Evolutionary conservation across 2,329 filamentous ascomycete genomes (phyloP).

Genomic region (Thelonectria olida): DNA sequence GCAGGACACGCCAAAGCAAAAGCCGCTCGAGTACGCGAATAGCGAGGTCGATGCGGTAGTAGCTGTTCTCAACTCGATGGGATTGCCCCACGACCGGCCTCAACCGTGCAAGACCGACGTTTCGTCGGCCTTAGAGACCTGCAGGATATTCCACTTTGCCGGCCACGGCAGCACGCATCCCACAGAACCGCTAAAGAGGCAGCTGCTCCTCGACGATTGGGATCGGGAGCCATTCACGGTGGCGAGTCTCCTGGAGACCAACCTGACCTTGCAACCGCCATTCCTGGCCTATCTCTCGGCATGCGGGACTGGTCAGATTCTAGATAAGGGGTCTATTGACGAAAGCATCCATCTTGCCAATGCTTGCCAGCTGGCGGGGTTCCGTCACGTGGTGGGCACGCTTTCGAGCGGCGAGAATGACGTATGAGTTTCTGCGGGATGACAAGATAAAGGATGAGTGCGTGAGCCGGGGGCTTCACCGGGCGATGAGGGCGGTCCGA

Average conservation of each 20-base stretch:
- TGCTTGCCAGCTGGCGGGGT: no score
- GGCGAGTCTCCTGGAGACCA: slow-evolving; percentile 19
- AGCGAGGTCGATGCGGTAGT: not conserved
- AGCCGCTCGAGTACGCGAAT: not conserved
- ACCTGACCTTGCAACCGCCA: slow-evolving; percentile 28
- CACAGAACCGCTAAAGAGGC: slow-evolving; percentile 17
- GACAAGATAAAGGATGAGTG: no score
- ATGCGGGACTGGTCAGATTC: slow-evolving; percentile 43
- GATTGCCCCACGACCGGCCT: no score
- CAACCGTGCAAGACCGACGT: not conserved
- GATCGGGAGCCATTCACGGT: slow-evolving; percentile 19
- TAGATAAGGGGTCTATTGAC: slow-evolving; percentile 39
- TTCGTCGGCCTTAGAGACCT: not conserved
- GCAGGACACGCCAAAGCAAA: not conserved
- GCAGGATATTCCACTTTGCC: slow-evolving; percentile 53
- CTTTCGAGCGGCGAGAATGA: no score
- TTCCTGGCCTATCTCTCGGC: slow-evolving; percentile 52
- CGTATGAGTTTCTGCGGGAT: no score
- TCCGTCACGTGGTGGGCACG: no score
- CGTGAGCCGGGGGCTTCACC: no score
- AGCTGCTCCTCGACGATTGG: slow-evolving; percentile 19
- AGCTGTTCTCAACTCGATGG: not conserved
- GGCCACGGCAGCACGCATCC: slow-evolving; percentile 43
- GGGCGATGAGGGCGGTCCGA: no score
- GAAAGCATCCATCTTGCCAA: no score